Evolutionary conservation across 1,139 yeast genomes (phyloP).

Genomic region (Yamadazyma aaseri): DNA sequence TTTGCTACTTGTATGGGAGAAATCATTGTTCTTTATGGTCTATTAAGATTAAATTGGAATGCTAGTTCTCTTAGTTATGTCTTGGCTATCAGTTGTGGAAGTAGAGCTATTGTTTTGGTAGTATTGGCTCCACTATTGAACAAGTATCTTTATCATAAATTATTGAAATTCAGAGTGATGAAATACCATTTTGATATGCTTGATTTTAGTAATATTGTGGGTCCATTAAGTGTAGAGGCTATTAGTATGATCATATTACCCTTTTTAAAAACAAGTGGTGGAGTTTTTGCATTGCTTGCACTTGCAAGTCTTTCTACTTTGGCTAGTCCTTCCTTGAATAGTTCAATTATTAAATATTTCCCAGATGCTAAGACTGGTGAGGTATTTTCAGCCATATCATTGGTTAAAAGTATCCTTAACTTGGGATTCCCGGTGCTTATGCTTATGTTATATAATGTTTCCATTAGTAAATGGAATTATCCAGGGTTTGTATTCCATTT

Average conservation of each 20-base stretch:
- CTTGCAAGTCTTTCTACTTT: slow-evolving; percentile 42
- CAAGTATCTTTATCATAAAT: slow-evolving; percentile 26
- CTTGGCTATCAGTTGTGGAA: slow-evolving; percentile 51
- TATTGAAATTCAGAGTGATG: slow-evolving; percentile 33
- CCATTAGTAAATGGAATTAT: slow-evolving; percentile 16
- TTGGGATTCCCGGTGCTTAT: slow-evolving; percentile 28
- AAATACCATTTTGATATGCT: slow-evolving; percentile 50
- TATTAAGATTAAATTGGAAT: slow-evolving; percentile 57
- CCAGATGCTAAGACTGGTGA: slow-evolving; percentile 43
- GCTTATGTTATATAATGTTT: slow-evolving; percentile 27
- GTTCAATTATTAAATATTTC: slow-evolving; percentile 36
- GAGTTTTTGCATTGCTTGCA: slow-evolving; percentile 18
- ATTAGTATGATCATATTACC: slow-evolving; percentile 34
- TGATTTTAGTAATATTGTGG: slow-evolving; percentile 41
- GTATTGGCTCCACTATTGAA: slow-evolving; percentile 33
- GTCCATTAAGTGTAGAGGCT: slow-evolving; percentile 33
- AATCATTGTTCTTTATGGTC: slow-evolving; percentile 51
- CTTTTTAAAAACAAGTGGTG: slow-evolving; percentile 15
- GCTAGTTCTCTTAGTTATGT: slow-evolving; percentile 58
- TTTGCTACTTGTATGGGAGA: slow-evolving; percentile 30
- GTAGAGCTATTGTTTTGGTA: slow-evolving; percentile 32
- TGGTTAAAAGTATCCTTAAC: slow-evolving; percentile 28
- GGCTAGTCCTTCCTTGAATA: slow-evolving; percentile 31
- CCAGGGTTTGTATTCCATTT: slow-evolving; percentile 20
- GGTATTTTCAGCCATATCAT: slow-evolving; percentile 36